phyloP scores from a whole-genome alignment of 2,329 filamentous ascomycete species.

The Neofusicoccum cordaticola region DNA sequence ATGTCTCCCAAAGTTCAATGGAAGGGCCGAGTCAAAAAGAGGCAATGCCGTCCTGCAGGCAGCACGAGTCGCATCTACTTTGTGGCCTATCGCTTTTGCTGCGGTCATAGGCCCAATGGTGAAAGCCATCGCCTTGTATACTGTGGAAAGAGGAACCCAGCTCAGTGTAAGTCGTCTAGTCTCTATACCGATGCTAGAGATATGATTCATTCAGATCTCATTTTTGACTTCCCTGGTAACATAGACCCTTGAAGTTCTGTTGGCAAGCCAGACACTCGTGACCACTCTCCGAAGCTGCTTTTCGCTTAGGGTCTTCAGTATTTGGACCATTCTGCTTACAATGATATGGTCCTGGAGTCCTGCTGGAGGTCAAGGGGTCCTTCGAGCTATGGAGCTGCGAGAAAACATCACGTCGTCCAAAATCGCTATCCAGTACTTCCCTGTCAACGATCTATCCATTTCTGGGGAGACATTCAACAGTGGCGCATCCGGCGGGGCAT shows the following conservation, averaged over 20 bases:
- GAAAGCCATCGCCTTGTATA: background rate
- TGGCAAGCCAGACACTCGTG: background rate
- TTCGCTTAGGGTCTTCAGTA: background rate
- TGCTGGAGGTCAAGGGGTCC: background rate
- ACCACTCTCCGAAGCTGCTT: background rate
- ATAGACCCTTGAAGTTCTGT: background rate
- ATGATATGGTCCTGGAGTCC: background rate
- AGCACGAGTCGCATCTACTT: background rate
- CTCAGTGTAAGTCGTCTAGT: background rate
- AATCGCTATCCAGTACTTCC: background rate
- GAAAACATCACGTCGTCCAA: background rate
- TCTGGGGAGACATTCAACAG: too few relatives aligned
- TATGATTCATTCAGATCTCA: too few relatives aligned
- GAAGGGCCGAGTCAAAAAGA: background rate
- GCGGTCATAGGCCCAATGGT: background rate
- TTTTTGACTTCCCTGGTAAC: background rate
- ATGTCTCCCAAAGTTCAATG: too few relatives aligned
- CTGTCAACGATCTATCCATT: too few relatives aligned
- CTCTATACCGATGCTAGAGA: too few relatives aligned
- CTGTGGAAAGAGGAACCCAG: background rate
- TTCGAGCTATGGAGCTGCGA: background rate
- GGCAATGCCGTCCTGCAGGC: too few relatives aligned
- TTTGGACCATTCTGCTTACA: background rate
- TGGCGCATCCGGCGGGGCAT: too few relatives aligned
- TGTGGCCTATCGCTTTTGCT: slow-evolving; percentile 4